These are phyloP conservation scores for Heliocybe sulcata DNA, from an alignment of 1,284 basidiomycete species.

Conservation along the genomic window DNA sequence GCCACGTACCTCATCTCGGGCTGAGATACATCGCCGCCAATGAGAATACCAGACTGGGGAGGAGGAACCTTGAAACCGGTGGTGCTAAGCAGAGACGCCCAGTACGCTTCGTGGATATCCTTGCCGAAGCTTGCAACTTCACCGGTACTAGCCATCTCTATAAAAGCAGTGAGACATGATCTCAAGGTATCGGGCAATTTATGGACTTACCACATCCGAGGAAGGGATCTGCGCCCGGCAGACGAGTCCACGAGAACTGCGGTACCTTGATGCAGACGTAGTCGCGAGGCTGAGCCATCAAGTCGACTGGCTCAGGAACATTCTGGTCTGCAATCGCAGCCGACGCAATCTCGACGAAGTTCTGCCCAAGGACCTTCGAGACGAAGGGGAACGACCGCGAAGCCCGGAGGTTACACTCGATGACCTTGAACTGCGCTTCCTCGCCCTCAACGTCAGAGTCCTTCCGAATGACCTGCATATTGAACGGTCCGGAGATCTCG, in stretches of 20 bases:
- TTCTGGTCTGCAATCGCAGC: conserved; percentile 86
- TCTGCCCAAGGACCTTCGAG: conserved; percentile 93
- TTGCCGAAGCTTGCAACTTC: conserved; percentile 98
- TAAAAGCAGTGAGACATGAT: not conserved
- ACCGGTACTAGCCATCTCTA: conserved; percentile 98
- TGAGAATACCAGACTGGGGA: conserved; percentile 76
- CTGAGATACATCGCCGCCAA: conserved; percentile 80
- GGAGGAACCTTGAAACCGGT: conserved; percentile 88
- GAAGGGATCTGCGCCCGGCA: conserved; percentile 95
- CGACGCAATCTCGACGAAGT: conserved; percentile 96
- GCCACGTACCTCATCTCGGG: conserved; percentile 82
- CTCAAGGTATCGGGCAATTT: not conserved
- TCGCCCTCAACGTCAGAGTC: conserved; percentile 45
- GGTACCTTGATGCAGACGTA: conserved; percentile 98
- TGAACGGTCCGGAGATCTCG: conserved; percentile 96
- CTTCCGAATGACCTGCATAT: conserved; percentile 99
- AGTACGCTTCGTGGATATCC: conserved; percentile 95
- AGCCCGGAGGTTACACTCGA: conserved; percentile 97
- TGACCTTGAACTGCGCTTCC: conserved; percentile 85
- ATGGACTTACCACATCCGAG: conserved; percentile 79
- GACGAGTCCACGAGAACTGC: conserved; percentile 97
- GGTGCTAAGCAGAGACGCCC: conserved; percentile 84
- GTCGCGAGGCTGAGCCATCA: conserved; percentile 88
- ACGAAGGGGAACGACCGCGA: conserved; percentile 99
- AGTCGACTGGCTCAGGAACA: conserved; percentile 89